Evolutionary conservation across 495 filamentous ascomycete species (phyloP).

Genomic region (Halenospora varia): DNA sequence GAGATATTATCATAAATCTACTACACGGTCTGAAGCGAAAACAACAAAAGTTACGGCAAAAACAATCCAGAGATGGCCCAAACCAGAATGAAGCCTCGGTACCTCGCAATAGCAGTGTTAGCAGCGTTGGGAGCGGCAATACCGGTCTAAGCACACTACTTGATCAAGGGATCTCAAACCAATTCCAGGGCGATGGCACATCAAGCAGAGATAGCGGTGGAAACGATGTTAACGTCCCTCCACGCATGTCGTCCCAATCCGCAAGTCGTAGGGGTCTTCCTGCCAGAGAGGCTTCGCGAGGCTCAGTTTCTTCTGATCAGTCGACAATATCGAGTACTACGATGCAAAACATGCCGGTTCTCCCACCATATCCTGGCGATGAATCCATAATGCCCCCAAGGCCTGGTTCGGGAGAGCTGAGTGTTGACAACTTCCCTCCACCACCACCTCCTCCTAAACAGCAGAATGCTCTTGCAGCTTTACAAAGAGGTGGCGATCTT

Average conservation of each 20-base stretch:
- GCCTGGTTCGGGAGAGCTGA: conserved; percentile 25
- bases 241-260: conserved; percentile 21
- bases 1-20: conserved; percentile 97
- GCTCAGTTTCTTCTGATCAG: conserved; percentile 43
- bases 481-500: conserved; percentile 89
- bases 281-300: conserved; percentile 41
- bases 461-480: conserved; percentile 82
- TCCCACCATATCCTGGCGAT: conserved; percentile 59
- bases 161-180: conserved; percentile 53
- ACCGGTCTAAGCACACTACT: conserved; percentile 61
- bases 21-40: conserved; percentile 95
- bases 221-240: conserved; percentile 12
- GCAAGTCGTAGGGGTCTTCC: conserved; percentile 24
- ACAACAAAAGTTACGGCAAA: conserved; percentile 84
- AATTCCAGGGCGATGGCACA: conserved; percentile 30
- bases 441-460: conserved; percentile 73
- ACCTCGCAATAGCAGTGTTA: conserved; percentile 61
- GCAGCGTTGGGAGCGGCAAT: conserved; percentile 56
- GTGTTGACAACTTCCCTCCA: conserved; percentile 56
- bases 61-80: conserved; percentile 64
- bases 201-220: conserved; percentile 3
- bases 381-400: conserved; percentile 40
- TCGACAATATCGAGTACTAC: conserved; percentile 63
- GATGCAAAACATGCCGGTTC: conserved; percentile 64
- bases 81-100: conserved; percentile 35